These are phyloP conservation scores for Lipomyces sp. DNA, from an alignment of 805 yeast genomes.

Conservation along the genomic window DNA sequence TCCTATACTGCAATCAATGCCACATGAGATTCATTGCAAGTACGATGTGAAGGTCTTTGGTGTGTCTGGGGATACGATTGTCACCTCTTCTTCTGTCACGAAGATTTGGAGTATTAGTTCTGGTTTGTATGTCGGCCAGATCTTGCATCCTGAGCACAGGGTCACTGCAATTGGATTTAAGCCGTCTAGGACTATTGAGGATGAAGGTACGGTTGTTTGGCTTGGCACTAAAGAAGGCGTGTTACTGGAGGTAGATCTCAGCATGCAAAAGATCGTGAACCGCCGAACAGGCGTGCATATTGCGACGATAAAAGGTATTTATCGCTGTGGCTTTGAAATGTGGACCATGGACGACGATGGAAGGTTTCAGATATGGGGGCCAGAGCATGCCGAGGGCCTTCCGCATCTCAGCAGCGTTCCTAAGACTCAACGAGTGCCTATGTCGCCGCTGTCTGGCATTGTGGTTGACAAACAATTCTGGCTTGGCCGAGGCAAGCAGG, in stretches of 20 bases:
- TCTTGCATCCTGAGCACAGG: constrained; percentile 30
- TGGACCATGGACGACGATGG: constrained; percentile 43
- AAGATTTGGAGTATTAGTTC: constrained; percentile 30
- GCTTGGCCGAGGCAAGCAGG: constrained; percentile 37
- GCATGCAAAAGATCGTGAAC: constrained; percentile 22
- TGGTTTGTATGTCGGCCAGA: constrained; percentile 32
- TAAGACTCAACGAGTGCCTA: constrained; percentile 32
- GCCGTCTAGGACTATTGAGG: constrained; percentile 19
- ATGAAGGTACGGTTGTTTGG: constrained; percentile 33
- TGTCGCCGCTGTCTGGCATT: constrained; percentile 33
- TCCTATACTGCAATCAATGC: constrained; percentile 31
- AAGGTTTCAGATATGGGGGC: constrained; percentile 38
- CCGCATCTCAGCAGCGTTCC: constrained; percentile 33
- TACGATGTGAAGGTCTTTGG: constrained; percentile 30
- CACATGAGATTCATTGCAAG: constrained; percentile 30
- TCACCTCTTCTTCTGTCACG: constrained; percentile 30
- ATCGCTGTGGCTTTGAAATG: constrained; percentile 28
- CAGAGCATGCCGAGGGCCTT: constrained; percentile 19
- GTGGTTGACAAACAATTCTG: constrained; percentile 35
- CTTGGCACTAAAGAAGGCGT: constrained; percentile 39
- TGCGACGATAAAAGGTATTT: constrained; percentile 25
- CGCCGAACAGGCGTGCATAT: constrained; percentile 31
- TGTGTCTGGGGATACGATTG: constrained; percentile 29
- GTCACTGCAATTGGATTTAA: constrained; percentile 34
- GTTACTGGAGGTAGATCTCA: constrained; percentile 34